phyloP scores from a whole-genome alignment of 257 asterid genomes.

The Solanum sparsipilum region DNA sequence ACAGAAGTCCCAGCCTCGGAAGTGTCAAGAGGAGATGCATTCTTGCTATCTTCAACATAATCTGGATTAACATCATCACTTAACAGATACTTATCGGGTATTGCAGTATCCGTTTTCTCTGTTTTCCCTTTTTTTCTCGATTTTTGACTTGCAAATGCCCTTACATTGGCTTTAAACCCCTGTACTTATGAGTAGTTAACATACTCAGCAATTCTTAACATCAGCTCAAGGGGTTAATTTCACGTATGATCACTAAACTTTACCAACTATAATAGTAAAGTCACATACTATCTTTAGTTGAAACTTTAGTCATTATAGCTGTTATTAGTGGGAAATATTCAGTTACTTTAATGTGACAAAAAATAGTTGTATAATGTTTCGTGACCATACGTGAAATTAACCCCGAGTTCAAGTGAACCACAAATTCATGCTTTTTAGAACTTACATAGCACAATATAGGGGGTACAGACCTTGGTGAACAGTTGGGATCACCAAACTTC shows the following conservation, averaged over 20 bases:
- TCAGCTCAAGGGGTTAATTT: not conserved
- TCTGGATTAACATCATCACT: conserved; percentile 20
- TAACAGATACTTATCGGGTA: conserved; percentile 9
- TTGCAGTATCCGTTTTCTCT: conserved; percentile 11
- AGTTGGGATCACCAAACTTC: conserved; percentile 14
- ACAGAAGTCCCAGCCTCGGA: conserved; percentile 17
- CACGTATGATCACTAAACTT: not conserved
- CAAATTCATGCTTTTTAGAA: conserved; percentile 1
- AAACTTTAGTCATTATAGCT: not conserved
- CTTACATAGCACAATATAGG: conserved; percentile 37
- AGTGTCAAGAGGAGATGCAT: not conserved
- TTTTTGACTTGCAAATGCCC: conserved; percentile 40
- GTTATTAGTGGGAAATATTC: not conserved
- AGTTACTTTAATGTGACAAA: not conserved
- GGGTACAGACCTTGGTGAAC: conserved; percentile 7
- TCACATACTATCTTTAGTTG: not conserved
- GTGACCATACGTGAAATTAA: not conserved
- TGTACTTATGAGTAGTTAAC: conserved; percentile 2
- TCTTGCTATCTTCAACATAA: conserved; percentile 16
- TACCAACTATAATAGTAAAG: not conserved
- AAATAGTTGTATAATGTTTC: not conserved
- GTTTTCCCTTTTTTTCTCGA: conserved; percentile 24
- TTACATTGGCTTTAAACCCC: conserved; percentile 26
- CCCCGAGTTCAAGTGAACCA: not conserved
- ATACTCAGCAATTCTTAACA: not conserved